Evolutionary conservation across 169 alveolate species (phyloP).

Genomic region (Gregarina niphandrodes): DNA sequence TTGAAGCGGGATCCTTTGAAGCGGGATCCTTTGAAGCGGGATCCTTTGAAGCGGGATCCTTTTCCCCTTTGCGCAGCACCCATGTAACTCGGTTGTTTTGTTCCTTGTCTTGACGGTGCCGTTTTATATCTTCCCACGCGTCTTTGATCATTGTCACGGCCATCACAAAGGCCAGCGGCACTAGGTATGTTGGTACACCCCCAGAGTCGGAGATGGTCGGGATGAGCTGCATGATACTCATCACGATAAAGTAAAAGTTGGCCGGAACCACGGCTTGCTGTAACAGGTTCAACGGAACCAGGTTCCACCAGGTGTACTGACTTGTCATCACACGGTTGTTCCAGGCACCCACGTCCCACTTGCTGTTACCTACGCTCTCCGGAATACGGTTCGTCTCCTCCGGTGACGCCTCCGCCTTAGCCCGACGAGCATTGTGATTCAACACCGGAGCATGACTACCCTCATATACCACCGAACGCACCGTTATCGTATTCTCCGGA

Average conservation of each 20-base stretch:
- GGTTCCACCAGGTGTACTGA: neutral
- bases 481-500: too few relatives aligned
- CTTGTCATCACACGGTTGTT: conserved; percentile 1
- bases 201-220: conserved; percentile 40
- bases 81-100: conserved; percentile 48
- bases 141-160: conserved; percentile 66
- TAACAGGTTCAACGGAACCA: neutral
- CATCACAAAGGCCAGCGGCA: conserved; percentile 69
- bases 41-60: too few relatives aligned
- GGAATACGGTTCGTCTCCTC: conserved; percentile 23
- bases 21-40: too few relatives aligned
- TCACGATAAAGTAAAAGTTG: conserved; percentile 17
- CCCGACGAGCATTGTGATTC: too few relatives aligned
- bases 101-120: conserved; percentile 56
- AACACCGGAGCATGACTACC: too few relatives aligned
- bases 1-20: too few relatives aligned
- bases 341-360: neutral
- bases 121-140: conserved; percentile 62
- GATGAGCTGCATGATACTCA: conserved; percentile 19
- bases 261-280: conserved; percentile 5
- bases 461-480: too few relatives aligned
- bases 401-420: conserved; percentile 45
- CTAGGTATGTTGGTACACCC: conserved; percentile 60
- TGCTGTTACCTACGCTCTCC: neutral
- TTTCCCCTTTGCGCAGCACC: conserved; percentile 8